Evolutionary conservation across 2,329 filamentous ascomycete species (phyloP), one percentile per base, ranked within the genome.

Genomic region (Delphinella strobiligena): DNA sequence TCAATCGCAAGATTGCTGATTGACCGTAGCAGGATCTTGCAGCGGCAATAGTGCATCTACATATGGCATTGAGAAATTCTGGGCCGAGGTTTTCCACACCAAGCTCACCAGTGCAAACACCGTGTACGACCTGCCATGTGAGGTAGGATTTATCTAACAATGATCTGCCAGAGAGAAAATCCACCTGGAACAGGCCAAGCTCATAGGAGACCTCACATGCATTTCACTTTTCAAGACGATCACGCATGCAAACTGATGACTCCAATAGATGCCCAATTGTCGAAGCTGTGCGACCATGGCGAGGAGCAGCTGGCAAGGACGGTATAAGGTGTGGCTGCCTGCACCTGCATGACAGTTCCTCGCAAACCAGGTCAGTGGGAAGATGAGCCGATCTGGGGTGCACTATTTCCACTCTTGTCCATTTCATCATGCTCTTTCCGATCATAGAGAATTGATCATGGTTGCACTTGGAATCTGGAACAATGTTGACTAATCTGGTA

Each of bases 321-420:
- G n/a, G n/a, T n/a, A 41, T 41, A 41, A 41, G 34, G 39, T 41
- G 39, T 41, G 39, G 39, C 39, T 40, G 38, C 38, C 33, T 32
- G 30, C 15, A 32, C 30, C 11, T 16, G 30, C 30, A 32, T 41
- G 34, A 41, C 29, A 37, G 16, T 8, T 15, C 15, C 27, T 31
- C 37, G 29, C 1, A 31, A 36, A 36, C 39, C 39, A 30, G 39
- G 34, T 37, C 36, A 29, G 22, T 41, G 39, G 34, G 30, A 37
- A 15, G 32, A 5, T 18, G 30, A 16, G 17, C 17, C n/a, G n/a
- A 16, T 22, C 9, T 16, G 16, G 11, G 17, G 12, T 7, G 16
- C 7, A 34, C 22, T 27, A 12, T 12, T 27, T 7, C 22, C 22
- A 27, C 22, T 12, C 7, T 27, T 27, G 12, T 27, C 22, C 12